These are phyloP conservation scores for Pistacia atlantica DNA, from an alignment of 345 rosid species.

Conservation along the genomic window DNA sequence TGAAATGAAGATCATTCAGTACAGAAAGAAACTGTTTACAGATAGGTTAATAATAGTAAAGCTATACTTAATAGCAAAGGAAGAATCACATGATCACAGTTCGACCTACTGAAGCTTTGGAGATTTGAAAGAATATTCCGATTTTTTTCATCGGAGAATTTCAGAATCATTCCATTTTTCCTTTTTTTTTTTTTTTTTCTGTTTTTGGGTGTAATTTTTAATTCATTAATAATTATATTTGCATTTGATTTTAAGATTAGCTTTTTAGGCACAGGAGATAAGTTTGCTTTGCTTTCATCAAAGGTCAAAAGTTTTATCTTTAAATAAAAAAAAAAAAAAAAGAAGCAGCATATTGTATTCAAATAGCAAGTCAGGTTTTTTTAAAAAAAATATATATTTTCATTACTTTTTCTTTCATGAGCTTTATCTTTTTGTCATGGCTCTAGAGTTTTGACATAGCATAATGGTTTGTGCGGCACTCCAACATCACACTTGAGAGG, in stretches of 20 bases:
- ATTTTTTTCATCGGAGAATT: neutral
- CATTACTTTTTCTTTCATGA: too few species aligned
- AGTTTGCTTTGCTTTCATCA: neutral
- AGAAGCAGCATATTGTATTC: neutral
- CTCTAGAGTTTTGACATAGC: too few species aligned
- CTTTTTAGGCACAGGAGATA: neutral
- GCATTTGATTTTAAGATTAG: too few species aligned
- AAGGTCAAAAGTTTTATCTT: constrained; percentile 7
- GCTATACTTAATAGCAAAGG: neutral
- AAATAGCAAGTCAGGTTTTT: neutral
- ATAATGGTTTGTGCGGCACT: too few species aligned
- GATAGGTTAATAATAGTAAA: too few species aligned
- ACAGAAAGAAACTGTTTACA: neutral
- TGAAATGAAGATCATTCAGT: neutral
- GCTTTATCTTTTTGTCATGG: too few species aligned
- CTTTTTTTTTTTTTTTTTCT: too few species aligned
- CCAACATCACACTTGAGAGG: too few species aligned
- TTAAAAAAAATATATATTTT: too few species aligned
- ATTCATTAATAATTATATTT: too few species aligned
- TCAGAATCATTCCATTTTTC: neutral
- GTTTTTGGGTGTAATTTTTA: too few species aligned
- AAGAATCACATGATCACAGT: neutral
- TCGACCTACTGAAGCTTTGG: neutral
- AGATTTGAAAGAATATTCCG: neutral
- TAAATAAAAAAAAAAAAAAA: neutral